These are phyloP conservation scores for Didymella pinodella DNA, from an alignment of 2,329 filamentous ascomycete genomes.

Conservation along the genomic window DNA sequence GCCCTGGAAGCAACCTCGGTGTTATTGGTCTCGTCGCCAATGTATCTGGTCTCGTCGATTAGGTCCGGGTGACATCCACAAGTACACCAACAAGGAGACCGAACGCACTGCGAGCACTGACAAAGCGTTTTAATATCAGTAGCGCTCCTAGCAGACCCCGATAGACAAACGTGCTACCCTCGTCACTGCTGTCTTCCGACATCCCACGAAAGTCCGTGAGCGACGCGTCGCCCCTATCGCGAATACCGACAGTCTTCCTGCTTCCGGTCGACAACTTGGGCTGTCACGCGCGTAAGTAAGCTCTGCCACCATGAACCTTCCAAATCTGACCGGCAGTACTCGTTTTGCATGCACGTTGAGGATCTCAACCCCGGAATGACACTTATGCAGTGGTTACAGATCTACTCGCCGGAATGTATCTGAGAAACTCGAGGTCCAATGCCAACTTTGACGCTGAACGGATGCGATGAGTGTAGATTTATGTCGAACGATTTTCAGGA, in stretches of 20 bases:
- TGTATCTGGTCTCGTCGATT: no score
- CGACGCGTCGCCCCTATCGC: background rate
- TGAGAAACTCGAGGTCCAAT: background rate
- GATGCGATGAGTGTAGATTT: background rate
- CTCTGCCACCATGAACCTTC: background rate
- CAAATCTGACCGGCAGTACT: background rate
- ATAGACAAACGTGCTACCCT: background rate
- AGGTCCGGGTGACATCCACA: no score
- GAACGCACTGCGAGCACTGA: no score
- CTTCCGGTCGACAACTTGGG: background rate
- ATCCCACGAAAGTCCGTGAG: no score
- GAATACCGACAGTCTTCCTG: background rate
- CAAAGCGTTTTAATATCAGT: no score
- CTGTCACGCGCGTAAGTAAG: background rate
- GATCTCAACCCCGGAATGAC: conserved; percentile 26
- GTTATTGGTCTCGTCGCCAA: no score
- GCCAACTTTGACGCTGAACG: background rate
- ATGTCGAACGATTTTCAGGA: background rate
- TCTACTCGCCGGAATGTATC: background rate
- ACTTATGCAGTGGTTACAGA: background rate
- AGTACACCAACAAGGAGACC: no score
- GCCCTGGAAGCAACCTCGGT: no score
- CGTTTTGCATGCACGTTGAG: conserved; percentile 28
- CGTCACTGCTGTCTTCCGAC: background rate
- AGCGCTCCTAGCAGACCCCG: background rate